Evolutionary conservation across 352 stramenopile species (phyloP), one percentile per base, ranked within the genome.

Genomic region (Saprolegnia parasitica): DNA sequence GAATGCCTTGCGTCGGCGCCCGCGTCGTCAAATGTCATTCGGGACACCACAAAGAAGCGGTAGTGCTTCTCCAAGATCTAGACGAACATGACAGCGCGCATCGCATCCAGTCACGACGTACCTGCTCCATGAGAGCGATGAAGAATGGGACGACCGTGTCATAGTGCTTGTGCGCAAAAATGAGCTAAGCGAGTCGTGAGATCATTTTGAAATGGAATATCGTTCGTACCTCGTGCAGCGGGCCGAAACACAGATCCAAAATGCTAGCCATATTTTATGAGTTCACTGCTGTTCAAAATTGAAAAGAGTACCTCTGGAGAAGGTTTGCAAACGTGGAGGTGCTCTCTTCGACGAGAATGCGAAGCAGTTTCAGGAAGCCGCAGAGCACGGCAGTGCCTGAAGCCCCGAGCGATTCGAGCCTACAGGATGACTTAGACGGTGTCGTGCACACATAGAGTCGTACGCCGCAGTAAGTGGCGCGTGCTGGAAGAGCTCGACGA

Each of bases 401-500:
- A 56, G 82, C 88, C 56, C 82, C 82, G 73, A 87, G 79, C 60
- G 54, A 77, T 32, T 83, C 78, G 55, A 93, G 71, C 50, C 85
- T 93, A 67, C 40, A 24, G 10, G 6, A n/a, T 23, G 21, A 47
- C 10, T 45, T 40, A 26, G 10, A 21, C 1, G 52, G 20, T 65
- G 20, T 4, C 11, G 23, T 46, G 49, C 21, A 60, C n/a, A 16
- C n/a, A n/a, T n/a, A 55, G 20, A n/a, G 21, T 55, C 81, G 70
- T 83, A 93, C 85, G 87, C 72, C 50, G 73, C 60, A 23, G 77
- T 82, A n/a, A 93, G 77, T n/a, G 90, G 83, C 29, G 76, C 37
- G 50, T 91, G 76, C 52, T 85, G 84, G 70, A 93, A 93, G 35
- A 91, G 89, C 65, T 90, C 81, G 24, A 93, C 82, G 55, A 93